Evolutionary conservation across 306 rosid species (phyloP), one percentile per base, ranked within the genome.

Genomic region (Rosa rugosa): DNA sequence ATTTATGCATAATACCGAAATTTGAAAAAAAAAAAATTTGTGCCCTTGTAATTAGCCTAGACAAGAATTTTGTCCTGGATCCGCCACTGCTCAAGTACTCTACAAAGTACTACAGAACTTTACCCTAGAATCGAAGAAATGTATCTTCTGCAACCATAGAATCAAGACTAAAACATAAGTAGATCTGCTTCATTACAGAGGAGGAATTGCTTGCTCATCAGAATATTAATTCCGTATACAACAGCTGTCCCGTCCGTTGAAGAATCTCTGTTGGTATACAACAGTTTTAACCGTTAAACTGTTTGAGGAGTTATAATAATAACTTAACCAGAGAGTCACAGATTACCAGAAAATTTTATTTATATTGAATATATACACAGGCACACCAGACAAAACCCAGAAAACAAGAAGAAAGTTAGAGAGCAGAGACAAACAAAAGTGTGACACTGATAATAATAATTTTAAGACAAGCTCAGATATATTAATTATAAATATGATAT

Each of bases 221-320:
- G 69, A 79, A 80, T 83, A 84, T n/a, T n/a, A n/a, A n/a, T 82
- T 80, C 85, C 18, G 66, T 49, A 53, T 66, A 77, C 22, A 59
- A 44, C 63, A 10, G 72, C 49, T 75, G 68, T 67, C 53, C 8
- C 27, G 46, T 70, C 71, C 71, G 71, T 67, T 67, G 20, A 63
- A 50, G 60, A 46, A 71, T 53, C 59, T 31, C 20, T 51, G 45
- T 71, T 73, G 25, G 13, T 34, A 25, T 80, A 75, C 68, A 83
- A 85, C 89, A 86, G 89, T 84, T 51, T 72, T 54, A 80, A 83
- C 77, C 45, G 83, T 27, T 23, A 77, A 38, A 67, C 83, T 69
- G 83, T 69, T 81, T 65, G 47, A 8, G 71, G 71, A 71, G 60
- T 34, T n/a, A 64, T 27, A 79, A 74, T 66, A 66, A 38, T 66